phyloP scores from a whole-genome alignment of 768 basidiomycete species.

The Termitomyces sp. region DNA sequence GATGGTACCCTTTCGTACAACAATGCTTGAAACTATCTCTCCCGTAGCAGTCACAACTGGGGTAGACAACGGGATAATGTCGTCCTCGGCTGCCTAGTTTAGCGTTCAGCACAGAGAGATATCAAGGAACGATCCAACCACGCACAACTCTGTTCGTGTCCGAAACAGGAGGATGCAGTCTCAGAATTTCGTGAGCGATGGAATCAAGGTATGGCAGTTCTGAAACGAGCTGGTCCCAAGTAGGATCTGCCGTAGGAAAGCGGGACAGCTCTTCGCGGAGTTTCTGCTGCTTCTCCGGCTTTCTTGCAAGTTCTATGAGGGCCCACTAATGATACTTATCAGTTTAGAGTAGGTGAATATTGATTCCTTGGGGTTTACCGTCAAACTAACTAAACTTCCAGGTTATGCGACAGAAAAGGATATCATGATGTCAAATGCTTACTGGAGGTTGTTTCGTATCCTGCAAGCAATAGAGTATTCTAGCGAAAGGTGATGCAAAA shows the following conservation, averaged over 20 bases:
- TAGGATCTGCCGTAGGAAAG: conserved; percentile 40
- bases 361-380: conserved; percentile 16
- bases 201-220: conserved; percentile 53
- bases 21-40: conserved; percentile 29
- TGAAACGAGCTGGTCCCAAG: conserved; percentile 47
- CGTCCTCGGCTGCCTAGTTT: conserved; percentile 42
- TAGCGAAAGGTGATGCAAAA: conserved; percentile 2
- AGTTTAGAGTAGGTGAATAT: background rate
- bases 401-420: background rate
- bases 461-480: conserved; percentile 34
- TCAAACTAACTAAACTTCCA: conserved; percentile 27
- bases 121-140: background rate
- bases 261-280: conserved; percentile 45
- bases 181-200: conserved; percentile 39
- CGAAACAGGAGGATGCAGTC: conserved; percentile 36
- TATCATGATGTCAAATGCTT: conserved; percentile 7
- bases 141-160: conserved; percentile 35
- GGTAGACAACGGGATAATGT: conserved; percentile 50
- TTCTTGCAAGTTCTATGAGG: conserved; percentile 46
- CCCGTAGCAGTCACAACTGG: conserved; percentile 44
- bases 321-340: conserved; percentile 37
- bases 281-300: conserved; percentile 39
- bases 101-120: background rate
- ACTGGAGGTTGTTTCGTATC: conserved; percentile 53
- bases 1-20: conserved; percentile 41